Percentiles rank a stretch among this genome's conserved stretches.
Conservation (phyloP, 306 rosid species). For the Adenanthera pavonina region DNA sequence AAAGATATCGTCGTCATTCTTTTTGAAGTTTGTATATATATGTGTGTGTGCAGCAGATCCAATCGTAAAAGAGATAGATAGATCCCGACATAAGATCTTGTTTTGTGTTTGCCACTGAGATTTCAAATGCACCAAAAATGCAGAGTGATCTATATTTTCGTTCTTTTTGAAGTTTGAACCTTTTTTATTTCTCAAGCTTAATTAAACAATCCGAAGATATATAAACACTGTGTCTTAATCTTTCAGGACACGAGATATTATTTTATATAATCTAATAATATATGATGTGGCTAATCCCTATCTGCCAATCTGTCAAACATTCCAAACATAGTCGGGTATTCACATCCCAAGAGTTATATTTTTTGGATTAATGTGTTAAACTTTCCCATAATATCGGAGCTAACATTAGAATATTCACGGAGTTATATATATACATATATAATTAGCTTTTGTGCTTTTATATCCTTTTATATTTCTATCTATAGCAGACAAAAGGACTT, state of each 20-base stretch:
- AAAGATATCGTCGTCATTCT: background rate
- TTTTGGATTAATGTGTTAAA: background rate
- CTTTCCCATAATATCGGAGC: slow-evolving; percentile 8
- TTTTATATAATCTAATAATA: background rate
- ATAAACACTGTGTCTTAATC: background rate
- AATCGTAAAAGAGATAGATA: background rate
- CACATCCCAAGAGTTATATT: slow-evolving; percentile 21
- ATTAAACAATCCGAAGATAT: background rate
- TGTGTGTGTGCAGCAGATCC: background rate
- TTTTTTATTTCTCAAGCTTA: background rate
- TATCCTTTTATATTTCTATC: background rate
- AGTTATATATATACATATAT: background rate
- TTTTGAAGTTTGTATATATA: too few relatives aligned
- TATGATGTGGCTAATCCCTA: background rate
- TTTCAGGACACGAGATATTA: background rate
- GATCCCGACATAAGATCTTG: background rate
- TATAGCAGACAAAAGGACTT: background rate
- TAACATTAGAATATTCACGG: background rate
- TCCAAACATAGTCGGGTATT: background rate
- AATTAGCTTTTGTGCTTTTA: background rate
- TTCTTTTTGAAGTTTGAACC: background rate
- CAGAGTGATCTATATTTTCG: too few relatives aligned
- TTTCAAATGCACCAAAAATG: background rate
- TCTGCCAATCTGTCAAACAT: background rate
- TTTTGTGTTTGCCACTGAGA: background rate